These are phyloP conservation scores for Candolleomyces aberdarensis DNA, from an alignment of 768 basidiomycete species.

Conservation along the genomic window DNA sequence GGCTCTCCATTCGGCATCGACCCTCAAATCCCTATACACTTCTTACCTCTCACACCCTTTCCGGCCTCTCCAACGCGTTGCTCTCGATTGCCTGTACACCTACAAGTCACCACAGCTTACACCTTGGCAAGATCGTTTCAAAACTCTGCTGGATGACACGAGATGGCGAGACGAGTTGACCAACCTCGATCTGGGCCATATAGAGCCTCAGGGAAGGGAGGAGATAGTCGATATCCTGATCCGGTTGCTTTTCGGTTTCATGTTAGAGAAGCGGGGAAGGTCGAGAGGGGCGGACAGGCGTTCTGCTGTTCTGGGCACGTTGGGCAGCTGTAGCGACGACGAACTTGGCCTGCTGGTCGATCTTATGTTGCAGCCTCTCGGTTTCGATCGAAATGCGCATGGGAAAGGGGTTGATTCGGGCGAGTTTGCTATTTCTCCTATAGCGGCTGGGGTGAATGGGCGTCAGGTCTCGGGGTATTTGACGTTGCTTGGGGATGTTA, in stretches of 20 bases:
- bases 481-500: conserved; percentile 77
- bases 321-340: conserved; percentile 65
- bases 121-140: conserved; percentile 62
- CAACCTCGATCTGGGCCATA: conserved; percentile 58
- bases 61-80: conserved; percentile 65
- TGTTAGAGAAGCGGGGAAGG: conserved; percentile 77
- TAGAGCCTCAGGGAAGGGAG: conserved; percentile 52
- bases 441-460: conserved; percentile 30
- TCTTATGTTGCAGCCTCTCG: conserved; percentile 81
- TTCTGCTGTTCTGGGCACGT: conserved; percentile 68
- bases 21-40: conserved; percentile 63
- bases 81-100: conserved; percentile 76
- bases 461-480: conserved; percentile 85
- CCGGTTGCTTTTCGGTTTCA: conserved; percentile 81
- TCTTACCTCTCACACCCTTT: conserved; percentile 86
- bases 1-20: conserved; percentile 67
- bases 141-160: conserved; percentile 75
- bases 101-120: conserved; percentile 67
- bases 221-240: conserved; percentile 70
- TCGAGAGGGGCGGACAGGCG: conserved; percentile 65
- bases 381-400: conserved; percentile 24
- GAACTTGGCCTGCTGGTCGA: conserved; percentile 80
- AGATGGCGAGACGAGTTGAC: conserved; percentile 88
- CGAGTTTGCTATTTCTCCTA: conserved; percentile 16
- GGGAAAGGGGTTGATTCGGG: conserved; percentile 16